A percentile compares a stretch with the other conserved stretches of the same genome.
These are phyloP conservation scores for Cetraspora pellucida DNA, from an alignment of 192 early-diverging fungal genomes.

Conservation along the genomic window DNA sequence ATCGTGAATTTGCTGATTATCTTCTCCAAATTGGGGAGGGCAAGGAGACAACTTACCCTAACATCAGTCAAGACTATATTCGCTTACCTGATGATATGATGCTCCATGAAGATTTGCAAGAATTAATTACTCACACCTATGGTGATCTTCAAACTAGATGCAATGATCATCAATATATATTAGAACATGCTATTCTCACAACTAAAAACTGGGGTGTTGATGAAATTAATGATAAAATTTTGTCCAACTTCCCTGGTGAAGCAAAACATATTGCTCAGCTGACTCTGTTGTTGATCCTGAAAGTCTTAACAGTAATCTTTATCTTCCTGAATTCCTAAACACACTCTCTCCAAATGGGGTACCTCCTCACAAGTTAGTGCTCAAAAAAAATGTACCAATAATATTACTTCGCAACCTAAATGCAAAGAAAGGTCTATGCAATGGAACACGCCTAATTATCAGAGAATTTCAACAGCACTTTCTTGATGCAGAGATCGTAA, in stretches of 20 bases:
- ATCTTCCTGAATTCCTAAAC: slow-evolving; percentile 34
- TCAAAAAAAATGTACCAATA: slow-evolving; percentile 30
- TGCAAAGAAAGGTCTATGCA: slow-evolving; percentile 19
- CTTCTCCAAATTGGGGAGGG: no score
- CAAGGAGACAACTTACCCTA: no score
- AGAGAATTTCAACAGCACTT: slow-evolving; percentile 4
- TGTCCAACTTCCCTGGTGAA: background rate
- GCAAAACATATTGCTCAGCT: background rate
- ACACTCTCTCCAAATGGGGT: background rate
- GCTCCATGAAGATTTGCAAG: no score
- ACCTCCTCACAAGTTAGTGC: slow-evolving; percentile 25
- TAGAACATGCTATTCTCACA: no score
- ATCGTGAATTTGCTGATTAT: no score
- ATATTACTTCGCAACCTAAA: slow-evolving; percentile 30
- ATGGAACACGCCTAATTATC: slow-evolving; percentile 32
- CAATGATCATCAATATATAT: no score
- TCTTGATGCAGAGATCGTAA: slow-evolving; percentile 29
- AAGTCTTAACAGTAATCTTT: background rate
- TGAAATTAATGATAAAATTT: background rate
- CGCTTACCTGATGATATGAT: no score
- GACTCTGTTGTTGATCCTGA: background rate
- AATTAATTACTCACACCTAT: no score
- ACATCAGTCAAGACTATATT: no score
- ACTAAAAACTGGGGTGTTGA: background rate
- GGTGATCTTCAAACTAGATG: no score